Conservation (phyloP, 345 rosid species). For the Lepidium sativum region DNA sequence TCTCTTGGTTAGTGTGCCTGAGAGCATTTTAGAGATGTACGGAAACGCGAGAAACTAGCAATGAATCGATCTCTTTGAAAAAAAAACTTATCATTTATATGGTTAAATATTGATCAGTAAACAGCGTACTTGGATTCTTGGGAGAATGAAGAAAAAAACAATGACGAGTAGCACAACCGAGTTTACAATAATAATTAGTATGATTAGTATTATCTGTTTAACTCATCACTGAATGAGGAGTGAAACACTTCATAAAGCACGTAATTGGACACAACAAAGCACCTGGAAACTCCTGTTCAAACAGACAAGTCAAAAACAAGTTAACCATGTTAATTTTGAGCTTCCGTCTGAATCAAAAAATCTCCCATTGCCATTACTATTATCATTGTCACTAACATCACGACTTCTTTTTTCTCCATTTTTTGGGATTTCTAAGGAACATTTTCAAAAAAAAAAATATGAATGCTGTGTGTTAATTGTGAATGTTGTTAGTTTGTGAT, state of each 20-base stretch:
- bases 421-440: no score
- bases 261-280: neutral
- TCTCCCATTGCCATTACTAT: slow-evolving; percentile 2
- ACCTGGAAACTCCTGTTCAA: neutral
- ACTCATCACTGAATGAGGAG: no score
- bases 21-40: no score
- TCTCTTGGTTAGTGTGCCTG: no score
- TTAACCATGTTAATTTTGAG: slow-evolving; percentile 4
- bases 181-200: neutral
- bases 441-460: neutral
- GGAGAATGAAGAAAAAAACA: neutral
- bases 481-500: neutral
- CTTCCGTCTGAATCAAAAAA: slow-evolving; percentile 12
- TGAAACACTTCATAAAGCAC: neutral
- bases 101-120: neutral
- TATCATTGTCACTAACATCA: neutral
- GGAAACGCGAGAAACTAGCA: no score
- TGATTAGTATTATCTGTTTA: neutral
- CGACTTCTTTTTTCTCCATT: no score
- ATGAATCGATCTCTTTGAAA: no score
- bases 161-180: neutral
- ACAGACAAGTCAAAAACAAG: slow-evolving; percentile 1
- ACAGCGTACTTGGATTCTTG: neutral
- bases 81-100: no score
- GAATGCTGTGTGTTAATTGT: neutral